Percentiles rank a stretch among this genome's conserved stretches.
Evolutionary conservation across 208 protist species (phyloP).

Genomic region (Acanthamoeba triangularis): DNA sequence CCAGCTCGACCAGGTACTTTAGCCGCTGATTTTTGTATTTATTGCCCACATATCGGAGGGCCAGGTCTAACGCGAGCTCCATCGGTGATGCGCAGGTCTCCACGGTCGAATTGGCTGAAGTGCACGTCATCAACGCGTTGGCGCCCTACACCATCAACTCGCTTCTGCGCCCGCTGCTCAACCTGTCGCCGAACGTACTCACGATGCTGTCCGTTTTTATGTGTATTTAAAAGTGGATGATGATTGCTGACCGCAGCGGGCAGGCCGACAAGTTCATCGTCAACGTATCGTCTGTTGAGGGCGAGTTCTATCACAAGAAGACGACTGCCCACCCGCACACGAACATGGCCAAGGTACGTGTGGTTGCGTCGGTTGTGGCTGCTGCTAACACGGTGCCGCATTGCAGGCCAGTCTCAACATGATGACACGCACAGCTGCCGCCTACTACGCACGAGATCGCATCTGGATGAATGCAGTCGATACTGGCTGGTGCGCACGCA

Average conservation of each 20-base stretch:
- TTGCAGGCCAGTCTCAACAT: constrained; percentile 98
- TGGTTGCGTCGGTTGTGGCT: background rate
- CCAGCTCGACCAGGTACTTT: constrained; percentile 90
- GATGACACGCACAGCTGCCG: constrained; percentile 97
- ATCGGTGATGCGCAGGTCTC: background rate
- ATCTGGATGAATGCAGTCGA: constrained; percentile 99
- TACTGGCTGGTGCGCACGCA: constrained; percentile 94
- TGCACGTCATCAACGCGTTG: constrained; percentile 97
- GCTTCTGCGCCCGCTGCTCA: constrained; percentile 86
- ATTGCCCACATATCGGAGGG: background rate
- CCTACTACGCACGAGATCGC: constrained; percentile 93
- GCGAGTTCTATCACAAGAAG: constrained; percentile 89
- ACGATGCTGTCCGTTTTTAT: constrained; percentile 82
- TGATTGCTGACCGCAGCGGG: constrained; percentile 74
- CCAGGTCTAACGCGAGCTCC: background rate
- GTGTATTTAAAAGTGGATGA: background rate
- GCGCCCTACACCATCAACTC: constrained; percentile 97
- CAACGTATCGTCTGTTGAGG: constrained; percentile 98
- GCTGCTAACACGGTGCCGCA: background rate
- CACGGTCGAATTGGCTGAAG: constrained; percentile 6
- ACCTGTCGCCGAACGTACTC: constrained; percentile 7
- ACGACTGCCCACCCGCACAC: constrained; percentile 96
- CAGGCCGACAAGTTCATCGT: constrained; percentile 93
- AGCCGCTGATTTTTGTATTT: background rate
- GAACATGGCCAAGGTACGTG: constrained; percentile 96